phyloP scores from a whole-genome alignment of 1,284 basidiomycete genomes.

The Cystobasidium pallidum region DNA sequence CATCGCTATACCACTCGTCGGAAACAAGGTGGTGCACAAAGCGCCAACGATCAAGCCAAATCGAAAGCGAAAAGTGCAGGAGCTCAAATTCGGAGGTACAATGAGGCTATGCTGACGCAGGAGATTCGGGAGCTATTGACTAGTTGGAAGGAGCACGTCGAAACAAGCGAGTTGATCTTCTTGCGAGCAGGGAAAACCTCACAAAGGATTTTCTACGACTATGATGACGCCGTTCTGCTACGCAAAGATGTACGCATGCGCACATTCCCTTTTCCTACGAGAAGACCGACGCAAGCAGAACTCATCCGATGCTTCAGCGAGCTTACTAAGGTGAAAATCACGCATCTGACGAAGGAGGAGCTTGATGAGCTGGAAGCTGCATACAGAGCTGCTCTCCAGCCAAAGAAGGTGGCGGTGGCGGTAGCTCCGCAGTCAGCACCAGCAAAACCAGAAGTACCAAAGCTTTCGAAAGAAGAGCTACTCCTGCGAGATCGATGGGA shows the following conservation, averaged over 20 bases:
- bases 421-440: slow-evolving; percentile 53
- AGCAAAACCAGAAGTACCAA: slow-evolving; percentile 63
- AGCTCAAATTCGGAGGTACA: slow-evolving; percentile 90
- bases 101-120: slow-evolving; percentile 87
- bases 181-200: slow-evolving; percentile 84
- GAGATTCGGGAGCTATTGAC: slow-evolving; percentile 79
- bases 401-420: slow-evolving; percentile 55
- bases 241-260: slow-evolving; percentile 71
- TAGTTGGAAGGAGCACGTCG: slow-evolving; percentile 83
- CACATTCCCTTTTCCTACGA: slow-evolving; percentile 89
- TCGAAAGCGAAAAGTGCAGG: slow-evolving; percentile 93
- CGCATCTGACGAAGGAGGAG: slow-evolving; percentile 81
- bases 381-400: slow-evolving; percentile 75
- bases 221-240: slow-evolving; percentile 68
- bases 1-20: slow-evolving; percentile 97
- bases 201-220: slow-evolving; percentile 78
- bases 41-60: slow-evolving; percentile 87
- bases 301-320: slow-evolving; percentile 84
- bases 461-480: slow-evolving; percentile 78
- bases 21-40: slow-evolving; percentile 96
- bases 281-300: slow-evolving; percentile 60
- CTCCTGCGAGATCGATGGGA: slow-evolving; percentile 72
- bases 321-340: slow-evolving; percentile 79
- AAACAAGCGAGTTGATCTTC: slow-evolving; percentile 80
- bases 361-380: slow-evolving; percentile 83